Evolutionary conservation across 768 basidiomycete genomes (phyloP).

Genomic region (Panaeolus papilionaceus): DNA sequence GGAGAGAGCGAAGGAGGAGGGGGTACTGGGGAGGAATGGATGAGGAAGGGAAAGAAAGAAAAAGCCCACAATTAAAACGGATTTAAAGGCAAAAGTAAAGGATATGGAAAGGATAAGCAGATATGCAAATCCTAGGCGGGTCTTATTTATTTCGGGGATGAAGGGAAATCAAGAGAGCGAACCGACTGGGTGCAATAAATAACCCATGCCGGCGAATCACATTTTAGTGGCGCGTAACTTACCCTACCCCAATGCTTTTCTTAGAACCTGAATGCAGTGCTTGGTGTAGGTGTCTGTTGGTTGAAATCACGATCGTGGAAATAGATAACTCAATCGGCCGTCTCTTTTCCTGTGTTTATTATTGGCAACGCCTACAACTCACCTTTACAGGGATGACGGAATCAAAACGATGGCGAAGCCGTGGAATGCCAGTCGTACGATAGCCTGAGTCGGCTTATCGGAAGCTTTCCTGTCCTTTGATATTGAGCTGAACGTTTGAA

Average conservation of each 20-base stretch:
- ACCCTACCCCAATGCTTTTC: conserved; percentile 5
- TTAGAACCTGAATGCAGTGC: conserved; percentile 8
- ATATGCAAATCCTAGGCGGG: background rate
- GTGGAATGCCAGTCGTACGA: background rate
- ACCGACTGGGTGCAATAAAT: background rate
- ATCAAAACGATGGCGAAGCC: conserved; percentile 12
- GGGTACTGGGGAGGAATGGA: conserved; percentile 1
- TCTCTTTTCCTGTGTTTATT: conserved; percentile 5
- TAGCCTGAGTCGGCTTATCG: background rate
- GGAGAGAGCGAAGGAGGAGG: conserved; percentile 10
- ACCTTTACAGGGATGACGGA: conserved; percentile 9
- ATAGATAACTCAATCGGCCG: background rate
- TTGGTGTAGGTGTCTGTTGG: conserved; percentile 2
- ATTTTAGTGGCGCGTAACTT: conserved; percentile 7
- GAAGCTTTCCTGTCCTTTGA: background rate
- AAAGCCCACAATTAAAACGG: background rate
- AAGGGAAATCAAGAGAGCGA: conserved; percentile 1
- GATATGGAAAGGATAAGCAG: background rate
- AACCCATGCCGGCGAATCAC: background rate
- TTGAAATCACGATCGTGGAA: background rate
- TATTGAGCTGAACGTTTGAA: background rate
- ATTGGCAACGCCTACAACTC: conserved; percentile 5
- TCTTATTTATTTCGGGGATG: conserved; percentile 12
- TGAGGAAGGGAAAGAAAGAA: conserved; percentile 5
- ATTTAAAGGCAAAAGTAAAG: background rate